Evolutionary conservation across 2,329 filamentous ascomycete genomes (phyloP), one percentile per base, ranked within the genome.

Genomic region (Teratosphaeria zuluensis): DNA sequence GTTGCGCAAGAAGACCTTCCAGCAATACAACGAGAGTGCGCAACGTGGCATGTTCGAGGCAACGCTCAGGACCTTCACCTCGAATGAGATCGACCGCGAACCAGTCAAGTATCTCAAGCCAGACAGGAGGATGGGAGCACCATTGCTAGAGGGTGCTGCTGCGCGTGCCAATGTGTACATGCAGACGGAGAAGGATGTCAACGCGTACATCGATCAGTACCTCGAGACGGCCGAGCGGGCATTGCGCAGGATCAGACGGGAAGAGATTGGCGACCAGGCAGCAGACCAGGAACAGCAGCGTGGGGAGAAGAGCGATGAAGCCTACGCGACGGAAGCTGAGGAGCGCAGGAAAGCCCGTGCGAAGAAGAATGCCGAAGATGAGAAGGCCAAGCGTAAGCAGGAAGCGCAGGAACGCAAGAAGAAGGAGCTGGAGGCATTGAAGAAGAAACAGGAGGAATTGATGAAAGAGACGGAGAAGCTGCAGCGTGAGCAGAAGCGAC

Each of bases 151-250:
- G 70, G 89, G 89, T 58, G 87, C 87, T 0, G 82, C 90, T 19
- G 88, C 92, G 67, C 84, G 89, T 61, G 86, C 84, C 21, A 86
- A 87, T 30, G 84, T 91, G 31, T 94, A 92, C 67, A 83, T 86
- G 60, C 83, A 83, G 65, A 87, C 87, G 0, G 84, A 89, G 65
- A 78, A 81, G 7, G 82, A 85, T 55, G 84, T 92, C 54, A 82
- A 85, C 60, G 77, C 81, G 31, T 77, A 90, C 60, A 87, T 92
- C 59, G 84, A 89, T 66, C 74, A 80, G 59, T 77, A 83, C 61
- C 79, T 85, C 53, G 77, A 77, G 9, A 81, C 84, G 30, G 89
- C 90, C 59, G 86, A 90, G 68, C 77, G 80, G 30, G 83, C 84
- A 55, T 84, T 92, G 68, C 84, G 89, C 61, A 82, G 86, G 63